Evolutionary conservation across 2,329 filamentous ascomycete species (phyloP).

Genomic region (Chalaropsis ovoidea): DNA sequence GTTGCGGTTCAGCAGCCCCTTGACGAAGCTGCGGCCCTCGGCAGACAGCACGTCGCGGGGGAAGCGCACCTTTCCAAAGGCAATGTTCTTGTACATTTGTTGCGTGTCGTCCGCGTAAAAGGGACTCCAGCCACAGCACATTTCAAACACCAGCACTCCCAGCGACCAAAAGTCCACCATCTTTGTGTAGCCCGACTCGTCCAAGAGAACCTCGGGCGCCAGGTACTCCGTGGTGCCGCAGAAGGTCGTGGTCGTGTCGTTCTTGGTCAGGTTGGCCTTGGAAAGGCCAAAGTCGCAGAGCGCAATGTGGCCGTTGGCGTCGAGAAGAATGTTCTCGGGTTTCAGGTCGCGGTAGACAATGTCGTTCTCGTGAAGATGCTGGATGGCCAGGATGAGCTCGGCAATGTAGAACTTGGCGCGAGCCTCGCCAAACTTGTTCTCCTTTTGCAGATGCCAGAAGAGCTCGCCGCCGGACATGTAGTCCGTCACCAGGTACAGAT

Average conservation of each 20-base stretch:
- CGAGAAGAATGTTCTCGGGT: conserved; percentile 91
- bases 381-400: conserved; percentile 86
- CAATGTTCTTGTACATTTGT: conserved; percentile 99
- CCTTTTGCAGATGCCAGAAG: conserved; percentile 97
- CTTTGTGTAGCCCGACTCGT: conserved; percentile 96
- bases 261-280: conserved; percentile 93
- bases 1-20: conserved; percentile 92
- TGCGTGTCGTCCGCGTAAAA: conserved; percentile 99
- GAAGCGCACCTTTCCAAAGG: conserved; percentile 95
- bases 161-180: conserved; percentile 99
- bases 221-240: conserved; percentile 97
- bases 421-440: conserved; percentile 87
- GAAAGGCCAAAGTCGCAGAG: conserved; percentile 96
- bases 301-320: conserved; percentile 95
- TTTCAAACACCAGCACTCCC: conserved; percentile 94
- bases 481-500: conserved; percentile 95
- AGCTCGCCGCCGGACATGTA: conserved; percentile 99
- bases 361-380: conserved; percentile 91
- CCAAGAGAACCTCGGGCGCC: conserved; percentile 85
- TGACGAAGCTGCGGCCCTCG: conserved; percentile 95
- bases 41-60: conserved; percentile 87
- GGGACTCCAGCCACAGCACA: conserved; percentile 99
- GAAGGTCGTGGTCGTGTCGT: conserved; percentile 97
- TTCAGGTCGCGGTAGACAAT: conserved; percentile 97
- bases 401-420: conserved; percentile 98